A percentile compares a stretch with the other conserved stretches of the same genome.
Conservation (phyloP, 306 rosid species). For the Hippophae tibetana region DNA sequence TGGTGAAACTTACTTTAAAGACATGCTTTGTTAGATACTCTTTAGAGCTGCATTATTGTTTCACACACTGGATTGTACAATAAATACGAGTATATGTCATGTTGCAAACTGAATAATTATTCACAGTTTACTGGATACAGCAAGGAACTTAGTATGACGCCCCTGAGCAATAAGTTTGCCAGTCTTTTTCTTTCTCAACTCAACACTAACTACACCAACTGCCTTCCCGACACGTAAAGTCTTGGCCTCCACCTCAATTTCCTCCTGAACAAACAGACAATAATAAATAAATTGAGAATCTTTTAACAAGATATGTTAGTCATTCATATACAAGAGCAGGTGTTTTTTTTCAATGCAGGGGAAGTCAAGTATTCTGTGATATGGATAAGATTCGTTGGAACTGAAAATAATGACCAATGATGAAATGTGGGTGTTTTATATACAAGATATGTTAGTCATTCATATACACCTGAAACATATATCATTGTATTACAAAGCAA, state of each 20-base stretch:
- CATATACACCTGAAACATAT: no score
- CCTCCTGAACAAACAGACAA: slow-evolving; percentile 39
- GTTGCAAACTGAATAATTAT: slow-evolving; percentile 1
- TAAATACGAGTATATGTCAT: not conserved
- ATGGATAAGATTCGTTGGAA: no score
- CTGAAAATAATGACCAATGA: no score
- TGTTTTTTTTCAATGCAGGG: no score
- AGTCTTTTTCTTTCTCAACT: slow-evolving; percentile 55
- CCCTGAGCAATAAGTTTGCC: slow-evolving; percentile 76
- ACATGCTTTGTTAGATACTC: not conserved
- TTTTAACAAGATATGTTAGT: no score
- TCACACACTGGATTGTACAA: not conserved
- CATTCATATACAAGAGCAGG: no score
- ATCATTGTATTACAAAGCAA: no score
- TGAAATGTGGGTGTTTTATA: no score
- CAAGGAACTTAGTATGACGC: slow-evolving; percentile 68
- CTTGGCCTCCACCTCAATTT: slow-evolving; percentile 59
- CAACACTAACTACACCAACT: slow-evolving; percentile 54
- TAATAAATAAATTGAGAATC: no score
- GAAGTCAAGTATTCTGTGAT: no score
- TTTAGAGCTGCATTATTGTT: not conserved
- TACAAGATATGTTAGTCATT: no score
- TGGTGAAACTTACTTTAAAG: no score
- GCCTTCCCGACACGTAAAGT: slow-evolving; percentile 54
- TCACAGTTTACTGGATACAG: slow-evolving; percentile 48